Evolutionary conservation across 805 yeast genomes (phyloP), one percentile per base, ranked within the genome.

Genomic region (Metschnikowia continentalis): DNA sequence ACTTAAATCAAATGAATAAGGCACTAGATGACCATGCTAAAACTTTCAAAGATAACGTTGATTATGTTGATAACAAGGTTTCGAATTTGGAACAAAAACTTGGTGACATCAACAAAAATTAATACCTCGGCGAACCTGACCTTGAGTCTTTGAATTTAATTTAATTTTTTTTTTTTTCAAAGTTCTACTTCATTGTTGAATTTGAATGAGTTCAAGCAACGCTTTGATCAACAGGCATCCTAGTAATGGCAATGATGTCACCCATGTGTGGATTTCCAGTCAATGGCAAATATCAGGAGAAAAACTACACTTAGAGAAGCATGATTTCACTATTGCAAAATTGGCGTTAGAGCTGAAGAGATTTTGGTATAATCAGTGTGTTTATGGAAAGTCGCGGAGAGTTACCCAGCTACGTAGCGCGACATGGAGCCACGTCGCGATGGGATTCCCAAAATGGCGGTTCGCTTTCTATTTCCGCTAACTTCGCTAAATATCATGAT

Each of bases 1-100:
- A 65, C 2, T 47, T 74, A 11, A 46, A 54, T 13, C 41, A 35
- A 2, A 51, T 71, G 36, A 63, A 61, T 37, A 44, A 32, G 8
- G 65, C 65, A 6, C 35, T 74, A 20, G 67, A 63, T 20, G 44
- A 47, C 6, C 64, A 63, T 47, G 63, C 56, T 5, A 42, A 42
- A 7, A 49, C 46, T 20, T 66, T 69, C 50, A 66, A 58, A 15
- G 36, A 47, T 3, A 71, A 70, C 49, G 59, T 53, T 47, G 55
- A 51, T n/a, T 57, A 66, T 10, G 56, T 49, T 36, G 55, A 52
- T 22, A 33, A 38, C 5, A 44, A 43, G 23, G 23, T 51, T 40
- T 32, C 35, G 13, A 51, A 17, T 20, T 45, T 51, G 15, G 61
- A 56, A 20, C 13, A 15, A 10, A 47, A 41, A 22, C 47, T 53